A percentile compares a stretch with the other conserved stretches of the same genome.
Conservation (phyloP, 2,329 filamentous ascomycete species). For the Penicillium corylophilum region DNA sequence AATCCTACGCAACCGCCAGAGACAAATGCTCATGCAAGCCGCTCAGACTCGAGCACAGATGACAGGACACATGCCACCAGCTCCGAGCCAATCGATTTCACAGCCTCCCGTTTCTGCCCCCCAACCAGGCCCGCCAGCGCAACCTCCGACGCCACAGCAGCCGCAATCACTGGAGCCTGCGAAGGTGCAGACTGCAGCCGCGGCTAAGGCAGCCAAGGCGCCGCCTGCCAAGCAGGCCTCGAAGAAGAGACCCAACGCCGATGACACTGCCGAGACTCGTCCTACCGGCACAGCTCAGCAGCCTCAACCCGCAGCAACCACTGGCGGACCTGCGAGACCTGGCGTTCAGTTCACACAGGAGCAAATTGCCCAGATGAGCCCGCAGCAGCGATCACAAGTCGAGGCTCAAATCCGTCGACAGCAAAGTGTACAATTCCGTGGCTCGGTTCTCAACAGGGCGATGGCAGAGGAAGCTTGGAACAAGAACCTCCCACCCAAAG, state of each 20-base stretch:
- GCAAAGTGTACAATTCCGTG: conserved; percentile 31
- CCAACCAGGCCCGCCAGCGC: conserved; percentile 25
- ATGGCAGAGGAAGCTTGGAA: conserved; percentile 40
- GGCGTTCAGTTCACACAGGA: conserved; percentile 32
- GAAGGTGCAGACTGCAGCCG: conserved; percentile 10
- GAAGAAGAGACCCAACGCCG: conserved; percentile 47
- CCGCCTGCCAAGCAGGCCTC: conserved; percentile 32
- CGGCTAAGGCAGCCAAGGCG: conserved; percentile 28
- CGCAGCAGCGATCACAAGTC: conserved; percentile 42
- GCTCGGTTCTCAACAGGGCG: conserved; percentile 30
- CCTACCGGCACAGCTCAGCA: conserved; percentile 36
- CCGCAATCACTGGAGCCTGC: neutral
- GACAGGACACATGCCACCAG: conserved; percentile 24
- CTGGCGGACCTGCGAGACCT: conserved; percentile 18
- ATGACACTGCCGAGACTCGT: conserved; percentile 48
- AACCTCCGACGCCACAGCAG: conserved; percentile 30
- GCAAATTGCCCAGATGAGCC: conserved; percentile 40
- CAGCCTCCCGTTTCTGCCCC: conserved; percentile 23
- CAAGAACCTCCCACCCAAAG: conserved; percentile 37
- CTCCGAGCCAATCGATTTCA: conserved; percentile 26
- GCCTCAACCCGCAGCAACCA: conserved; percentile 20
- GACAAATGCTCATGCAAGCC: conserved; percentile 31
- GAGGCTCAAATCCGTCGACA: conserved; percentile 39
- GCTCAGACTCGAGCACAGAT: conserved; percentile 31
- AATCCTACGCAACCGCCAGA: conserved; percentile 38